Base-by-base conservation (phyloP, 1,139 yeast species). In the Yamadazyma mexicana region DNA sequence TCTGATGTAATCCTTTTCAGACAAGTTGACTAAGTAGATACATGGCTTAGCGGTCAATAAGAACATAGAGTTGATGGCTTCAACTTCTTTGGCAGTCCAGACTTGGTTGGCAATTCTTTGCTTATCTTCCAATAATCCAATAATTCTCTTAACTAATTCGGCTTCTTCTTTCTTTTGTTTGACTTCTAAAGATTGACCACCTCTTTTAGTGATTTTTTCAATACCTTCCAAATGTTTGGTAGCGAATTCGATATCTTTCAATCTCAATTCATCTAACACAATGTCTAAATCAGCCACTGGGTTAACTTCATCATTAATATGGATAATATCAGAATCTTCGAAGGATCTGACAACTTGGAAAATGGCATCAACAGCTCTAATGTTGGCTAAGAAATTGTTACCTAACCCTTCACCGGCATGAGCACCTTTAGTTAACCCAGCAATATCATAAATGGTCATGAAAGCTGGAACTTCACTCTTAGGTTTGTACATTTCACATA, bases 361-460 rank as follows among this genome's bases (percentile, higher is more conserved):
- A 59, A 92, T 83, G 50, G 98, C 96, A 76, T 92, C 98, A 48
- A 92, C 98, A 38, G 98, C 95, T 69, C 98, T 82, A 57, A 92
- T 92, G 68, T 92, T 92, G 53, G 98, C 86, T 75, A 92, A 83
- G 81, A 92, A 92, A 53, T 95, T 95, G 67, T 92, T 94, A 64
- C 98, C 98, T 54, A 92, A 80, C 62, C 98, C 98, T 69, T 92
- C 98, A 70, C 98, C 98, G 40, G 89, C 83, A 48, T 89, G 83
- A 37, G 98, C 98, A 65, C 98, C 98, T 66, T 89, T 88, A 51
- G 97, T 91, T 63, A 92, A 79, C 66, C 98, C 98, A 43, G 98
- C 98, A 73, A 92, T 92, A 71, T 92, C 98, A 61, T 88, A 91
- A 45, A 92, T 82, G 49, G 97, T 91, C 74, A 91, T 82, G 63